Conservation (phyloP, 305 asterid species). For the Fraxinus latifolia region DNA sequence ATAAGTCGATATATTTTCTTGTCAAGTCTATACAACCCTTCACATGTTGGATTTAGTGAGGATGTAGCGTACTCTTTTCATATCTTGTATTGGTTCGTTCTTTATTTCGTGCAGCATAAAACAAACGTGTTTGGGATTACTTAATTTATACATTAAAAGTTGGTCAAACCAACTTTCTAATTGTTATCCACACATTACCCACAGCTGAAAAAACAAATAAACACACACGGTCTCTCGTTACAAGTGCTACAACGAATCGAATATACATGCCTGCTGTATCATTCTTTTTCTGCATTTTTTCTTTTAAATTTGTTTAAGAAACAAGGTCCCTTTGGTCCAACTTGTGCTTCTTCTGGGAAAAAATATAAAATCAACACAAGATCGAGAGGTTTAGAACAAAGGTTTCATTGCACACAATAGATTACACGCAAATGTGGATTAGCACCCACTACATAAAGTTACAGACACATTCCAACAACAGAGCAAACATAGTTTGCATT, state of each 20-base stretch:
- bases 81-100: not conserved
- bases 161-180: too few relatives aligned
- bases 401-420: not conserved
- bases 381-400: not conserved
- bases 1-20: too few relatives aligned
- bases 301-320: too few relatives aligned
- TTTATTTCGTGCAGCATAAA: not conserved
- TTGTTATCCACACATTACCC: too few relatives aligned
- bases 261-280: too few relatives aligned
- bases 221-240: too few relatives aligned
- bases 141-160: too few relatives aligned
- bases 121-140: too few relatives aligned
- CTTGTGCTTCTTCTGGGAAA: not conserved
- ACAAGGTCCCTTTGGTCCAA: not conserved
- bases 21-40: not conserved
- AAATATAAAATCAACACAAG: too few relatives aligned
- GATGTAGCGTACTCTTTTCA: not conserved
- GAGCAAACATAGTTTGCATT: slow-evolving; percentile 20
- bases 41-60: not conserved
- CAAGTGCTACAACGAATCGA: not conserved
- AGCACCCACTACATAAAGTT: not conserved
- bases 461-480: not conserved
- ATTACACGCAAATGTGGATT: too few relatives aligned
- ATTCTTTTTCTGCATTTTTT: too few relatives aligned
- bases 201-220: too few relatives aligned